phyloP scores from a whole-genome alignment of 2,329 filamentous ascomycete genomes.

The Pseudogymnoascus sp. region DNA sequence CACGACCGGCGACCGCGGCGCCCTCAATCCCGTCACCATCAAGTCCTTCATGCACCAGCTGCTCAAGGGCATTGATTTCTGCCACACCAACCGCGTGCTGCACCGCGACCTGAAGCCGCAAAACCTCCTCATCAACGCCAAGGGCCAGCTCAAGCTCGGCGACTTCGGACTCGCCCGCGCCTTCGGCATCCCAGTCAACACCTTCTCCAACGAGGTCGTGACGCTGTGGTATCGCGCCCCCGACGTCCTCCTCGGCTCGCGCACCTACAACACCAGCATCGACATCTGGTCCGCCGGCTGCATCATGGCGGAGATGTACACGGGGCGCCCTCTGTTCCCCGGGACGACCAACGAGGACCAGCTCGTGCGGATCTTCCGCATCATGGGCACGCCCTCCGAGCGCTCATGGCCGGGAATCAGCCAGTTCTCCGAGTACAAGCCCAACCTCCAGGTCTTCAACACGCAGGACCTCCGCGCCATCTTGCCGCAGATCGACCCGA shows the following conservation, averaged over 20 bases:
- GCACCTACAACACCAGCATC: constrained; percentile 99
- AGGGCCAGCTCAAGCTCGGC: constrained; percentile 83
- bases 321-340: constrained; percentile 87
- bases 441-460: constrained; percentile 86
- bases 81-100: constrained; percentile 92
- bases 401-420: constrained; percentile 93
- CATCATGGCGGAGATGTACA: constrained; percentile 99
- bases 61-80: constrained; percentile 91
- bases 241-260: constrained; percentile 84
- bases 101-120: constrained; percentile 95
- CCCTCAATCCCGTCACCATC: constrained; percentile 82
- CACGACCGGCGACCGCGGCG: constrained; percentile 78
- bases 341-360: constrained; percentile 98
- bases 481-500: constrained; percentile 79
- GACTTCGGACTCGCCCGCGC: constrained; percentile 92
- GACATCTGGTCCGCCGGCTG: constrained; percentile 99
- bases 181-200: constrained; percentile 96
- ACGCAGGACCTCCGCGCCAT: constrained; percentile 85
- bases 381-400: constrained; percentile 97
- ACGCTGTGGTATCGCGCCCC: constrained; percentile 97
- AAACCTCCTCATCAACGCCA: constrained; percentile 89
- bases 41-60: constrained; percentile 99
- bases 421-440: constrained; percentile 95
- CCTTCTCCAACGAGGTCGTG: constrained; percentile 95
- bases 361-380: constrained; percentile 90